Conservation (phyloP, 2,329 filamentous ascomycete species). For the Penicillium sclerotiorum region DNA sequence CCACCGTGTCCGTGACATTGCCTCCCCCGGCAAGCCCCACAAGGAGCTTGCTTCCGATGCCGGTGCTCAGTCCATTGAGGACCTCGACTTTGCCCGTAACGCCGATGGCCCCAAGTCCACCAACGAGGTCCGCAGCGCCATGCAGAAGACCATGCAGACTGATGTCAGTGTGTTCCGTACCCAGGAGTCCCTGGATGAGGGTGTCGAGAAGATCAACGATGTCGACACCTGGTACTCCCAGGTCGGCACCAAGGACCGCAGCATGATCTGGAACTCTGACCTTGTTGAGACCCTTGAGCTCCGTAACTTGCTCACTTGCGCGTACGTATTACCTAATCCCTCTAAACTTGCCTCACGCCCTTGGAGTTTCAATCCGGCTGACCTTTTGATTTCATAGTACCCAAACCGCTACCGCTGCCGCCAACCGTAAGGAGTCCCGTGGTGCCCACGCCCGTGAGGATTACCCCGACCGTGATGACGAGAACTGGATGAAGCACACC, state of each 20-base stretch:
- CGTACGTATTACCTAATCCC: slow-evolving; percentile 60
- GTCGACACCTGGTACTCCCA: slow-evolving; percentile 80
- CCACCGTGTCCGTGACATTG: slow-evolving; percentile 95
- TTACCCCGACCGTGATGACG: slow-evolving; percentile 90
- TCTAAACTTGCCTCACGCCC: too few relatives aligned
- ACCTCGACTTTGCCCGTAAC: slow-evolving; percentile 82
- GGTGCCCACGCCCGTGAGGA: slow-evolving; percentile 97
- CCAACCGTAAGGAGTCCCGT: slow-evolving; percentile 94
- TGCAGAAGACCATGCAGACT: slow-evolving; percentile 98
- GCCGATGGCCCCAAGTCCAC: slow-evolving; percentile 84
- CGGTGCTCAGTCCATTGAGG: slow-evolving; percentile 81
- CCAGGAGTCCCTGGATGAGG: slow-evolving; percentile 89
- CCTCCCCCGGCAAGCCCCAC: slow-evolving; percentile 78
- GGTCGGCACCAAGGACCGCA: slow-evolving; percentile 94
- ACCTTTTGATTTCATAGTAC: slow-evolving; percentile 52
- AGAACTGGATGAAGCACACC: slow-evolving; percentile 99
- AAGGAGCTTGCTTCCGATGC: slow-evolving; percentile 81
- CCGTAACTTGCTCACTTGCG: slow-evolving; percentile 93
- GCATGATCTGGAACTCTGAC: slow-evolving; percentile 99
- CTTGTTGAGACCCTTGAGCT: slow-evolving; percentile 95
- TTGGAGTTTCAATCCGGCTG: too few relatives aligned
- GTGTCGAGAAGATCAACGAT: slow-evolving; percentile 82
- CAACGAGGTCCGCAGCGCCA: slow-evolving; percentile 81
- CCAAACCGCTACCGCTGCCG: slow-evolving; percentile 88
- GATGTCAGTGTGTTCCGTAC: slow-evolving; percentile 97